Evolutionary conservation across 2,329 filamentous ascomycete species (phyloP).

Genomic region (Talaromyces sp.): DNA sequence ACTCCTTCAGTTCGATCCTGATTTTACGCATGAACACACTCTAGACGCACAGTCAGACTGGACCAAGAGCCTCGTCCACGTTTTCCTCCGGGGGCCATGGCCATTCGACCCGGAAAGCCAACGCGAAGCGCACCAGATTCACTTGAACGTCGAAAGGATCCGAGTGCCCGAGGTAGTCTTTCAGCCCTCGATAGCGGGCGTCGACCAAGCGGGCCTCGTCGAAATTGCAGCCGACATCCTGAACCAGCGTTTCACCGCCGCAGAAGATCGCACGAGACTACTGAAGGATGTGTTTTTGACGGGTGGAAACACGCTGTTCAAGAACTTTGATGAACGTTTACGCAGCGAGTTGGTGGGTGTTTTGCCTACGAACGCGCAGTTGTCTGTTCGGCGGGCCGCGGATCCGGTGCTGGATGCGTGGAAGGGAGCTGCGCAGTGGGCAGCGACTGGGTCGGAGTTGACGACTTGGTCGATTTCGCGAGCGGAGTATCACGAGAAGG

Average conservation of each 20-base stretch:
- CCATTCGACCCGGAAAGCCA: conserved; percentile 79
- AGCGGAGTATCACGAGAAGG: conserved; percentile 88
- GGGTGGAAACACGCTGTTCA: conserved; percentile 85
- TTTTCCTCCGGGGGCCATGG: conserved; percentile 81
- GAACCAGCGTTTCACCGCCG: conserved; percentile 66
- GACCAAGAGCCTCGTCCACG: conserved; percentile 86
- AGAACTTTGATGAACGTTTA: conserved; percentile 80
- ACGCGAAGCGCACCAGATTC: conserved; percentile 78
- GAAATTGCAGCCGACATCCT: conserved; percentile 91
- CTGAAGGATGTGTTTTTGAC: conserved; percentile 88
- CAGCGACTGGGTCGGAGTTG: conserved; percentile 54
- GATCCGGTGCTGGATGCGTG: conserved; percentile 85
- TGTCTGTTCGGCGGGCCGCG: conserved; percentile 68
- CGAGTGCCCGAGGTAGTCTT: conserved; percentile 91
- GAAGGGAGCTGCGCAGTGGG: conserved; percentile 86
- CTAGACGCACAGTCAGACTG: conserved; percentile 90
- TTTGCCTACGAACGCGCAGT: conserved; percentile 63
- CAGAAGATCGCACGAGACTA: conserved; percentile 61
- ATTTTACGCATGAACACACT: conserved; percentile 89
- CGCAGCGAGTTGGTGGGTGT: conserved; percentile 67
- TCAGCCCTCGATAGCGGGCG: conserved; percentile 82
- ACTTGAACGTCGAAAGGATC: conserved; percentile 95
- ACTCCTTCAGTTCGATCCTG: conserved; percentile 77
- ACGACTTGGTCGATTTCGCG: conserved; percentile 65
- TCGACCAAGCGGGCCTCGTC: conserved; percentile 89